Conservation (phyloP, 140 eudicot species). For the Cichorium intybus region DNA sequence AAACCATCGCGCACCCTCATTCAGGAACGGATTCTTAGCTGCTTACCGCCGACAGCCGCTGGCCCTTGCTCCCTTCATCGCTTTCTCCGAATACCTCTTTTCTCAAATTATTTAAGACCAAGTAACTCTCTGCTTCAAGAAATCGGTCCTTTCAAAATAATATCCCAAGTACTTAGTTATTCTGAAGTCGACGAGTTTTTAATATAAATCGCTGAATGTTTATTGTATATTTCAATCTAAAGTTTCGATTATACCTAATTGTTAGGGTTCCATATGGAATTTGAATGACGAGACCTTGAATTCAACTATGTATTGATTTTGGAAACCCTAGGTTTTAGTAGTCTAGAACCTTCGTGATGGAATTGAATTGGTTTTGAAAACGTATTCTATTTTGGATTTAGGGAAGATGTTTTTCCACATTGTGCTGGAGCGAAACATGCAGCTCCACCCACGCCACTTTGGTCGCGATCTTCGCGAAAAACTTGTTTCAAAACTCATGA, state of each 20-base stretch:
- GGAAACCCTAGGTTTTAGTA: conserved; percentile 4
- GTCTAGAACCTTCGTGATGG: neutral
- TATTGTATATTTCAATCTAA: neutral
- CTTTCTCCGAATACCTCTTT: no score
- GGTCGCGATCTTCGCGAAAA: conserved; percentile 77
- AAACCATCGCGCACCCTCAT: no score
- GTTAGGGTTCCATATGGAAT: no score
- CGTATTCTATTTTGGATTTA: neutral
- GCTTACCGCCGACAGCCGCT: no score
- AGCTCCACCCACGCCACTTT: conserved; percentile 76
- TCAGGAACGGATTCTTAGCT: no score
- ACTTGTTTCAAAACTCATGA: conserved; percentile 74
- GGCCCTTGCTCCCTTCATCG: no score
- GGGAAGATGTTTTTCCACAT: conserved; percentile 73
- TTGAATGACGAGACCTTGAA: neutral
- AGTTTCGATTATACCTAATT: neutral
- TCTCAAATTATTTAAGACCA: no score
- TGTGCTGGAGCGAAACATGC: conserved; percentile 76
- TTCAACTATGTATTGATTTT: neutral
- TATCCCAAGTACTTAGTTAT: no score
- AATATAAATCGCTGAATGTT: no score
- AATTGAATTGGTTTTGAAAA: neutral
- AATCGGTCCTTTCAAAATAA: no score
- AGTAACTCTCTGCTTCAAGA: no score
- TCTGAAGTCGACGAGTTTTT: no score